These are phyloP conservation scores for Cyclotella atomus DNA, from an alignment of 108 stramenopile genomes.

Conservation along the genomic window DNA sequence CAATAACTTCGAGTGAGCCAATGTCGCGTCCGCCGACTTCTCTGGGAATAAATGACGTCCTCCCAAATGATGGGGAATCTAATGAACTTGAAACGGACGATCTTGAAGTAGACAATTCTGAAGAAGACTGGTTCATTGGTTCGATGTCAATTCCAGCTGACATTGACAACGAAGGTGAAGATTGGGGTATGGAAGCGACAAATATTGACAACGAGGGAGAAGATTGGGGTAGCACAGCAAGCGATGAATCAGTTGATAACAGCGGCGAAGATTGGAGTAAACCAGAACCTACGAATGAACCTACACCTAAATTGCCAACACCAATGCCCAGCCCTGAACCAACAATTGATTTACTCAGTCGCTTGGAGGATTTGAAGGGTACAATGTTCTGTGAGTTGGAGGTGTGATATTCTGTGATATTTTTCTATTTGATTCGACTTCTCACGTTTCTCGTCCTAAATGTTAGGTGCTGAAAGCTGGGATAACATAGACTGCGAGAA, in stretches of 20 bases:
- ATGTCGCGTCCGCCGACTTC: no score
- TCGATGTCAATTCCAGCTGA: neutral
- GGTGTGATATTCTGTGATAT: neutral
- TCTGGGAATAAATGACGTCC: neutral
- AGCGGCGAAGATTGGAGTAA: constrained; percentile 39
- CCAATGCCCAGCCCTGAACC: constrained; percentile 27
- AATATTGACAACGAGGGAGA: constrained; percentile 43
- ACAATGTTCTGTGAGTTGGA: constrained; percentile 13
- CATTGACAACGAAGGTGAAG: constrained; percentile 43
- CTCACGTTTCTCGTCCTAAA: neutral
- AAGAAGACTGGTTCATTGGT: constrained; percentile 28
- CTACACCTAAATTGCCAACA: constrained; percentile 31
- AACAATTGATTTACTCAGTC: constrained; percentile 44
- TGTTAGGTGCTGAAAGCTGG: constrained; percentile 35
- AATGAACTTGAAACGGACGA: neutral
- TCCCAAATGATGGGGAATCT: neutral
- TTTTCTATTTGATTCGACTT: neutral
- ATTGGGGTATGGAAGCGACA: constrained; percentile 18
- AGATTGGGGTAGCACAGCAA: constrained; percentile 20
- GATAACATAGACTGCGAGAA: constrained; percentile 47
- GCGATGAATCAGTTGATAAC: constrained; percentile 15
- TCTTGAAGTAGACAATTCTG: constrained; percentile 18
- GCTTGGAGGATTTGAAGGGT: constrained; percentile 34
- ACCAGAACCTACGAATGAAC: constrained; percentile 21
- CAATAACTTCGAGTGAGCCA: neutral